phyloP scores from a whole-genome alignment of 202 grass and related monocot genomes.

The Eragrostis tef region DNA sequence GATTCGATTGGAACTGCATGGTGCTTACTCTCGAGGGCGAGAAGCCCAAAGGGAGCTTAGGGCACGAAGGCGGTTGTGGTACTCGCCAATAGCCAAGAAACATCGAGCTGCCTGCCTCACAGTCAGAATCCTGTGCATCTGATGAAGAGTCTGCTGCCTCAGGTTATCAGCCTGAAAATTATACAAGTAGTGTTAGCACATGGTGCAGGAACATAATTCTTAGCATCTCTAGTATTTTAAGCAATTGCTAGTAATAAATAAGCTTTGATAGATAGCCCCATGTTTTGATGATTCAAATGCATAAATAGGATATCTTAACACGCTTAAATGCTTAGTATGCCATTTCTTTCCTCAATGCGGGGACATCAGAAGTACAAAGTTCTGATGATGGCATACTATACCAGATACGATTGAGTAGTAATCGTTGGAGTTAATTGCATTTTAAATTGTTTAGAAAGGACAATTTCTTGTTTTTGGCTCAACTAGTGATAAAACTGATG shows the following conservation, averaged over 20 bases:
- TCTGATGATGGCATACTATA: constrained; percentile 17
- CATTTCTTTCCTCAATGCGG: constrained; percentile 35
- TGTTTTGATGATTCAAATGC: constrained; percentile 25
- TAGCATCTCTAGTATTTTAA: constrained; percentile 32
- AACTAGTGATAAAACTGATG: neutral
- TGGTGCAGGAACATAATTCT: neutral
- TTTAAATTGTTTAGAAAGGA: neutral
- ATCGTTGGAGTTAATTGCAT: neutral
- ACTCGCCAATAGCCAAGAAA: constrained; percentile 86
- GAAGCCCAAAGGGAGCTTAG: constrained; percentile 87
- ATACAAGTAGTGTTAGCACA: constrained; percentile 31
- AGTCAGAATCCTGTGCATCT: constrained; percentile 83
- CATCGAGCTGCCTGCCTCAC: constrained; percentile 75
- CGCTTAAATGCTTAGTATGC: constrained; percentile 28
- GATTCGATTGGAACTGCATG: constrained; percentile 9
- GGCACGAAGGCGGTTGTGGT: constrained; percentile 70
- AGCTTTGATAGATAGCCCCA: neutral
- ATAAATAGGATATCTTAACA: constrained; percentile 3
- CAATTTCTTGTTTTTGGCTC: constrained; percentile 36
- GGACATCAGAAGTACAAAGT: constrained; percentile 28
- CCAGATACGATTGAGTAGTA: neutral
- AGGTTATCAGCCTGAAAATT: constrained; percentile 84
- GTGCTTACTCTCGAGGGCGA: constrained; percentile 73
- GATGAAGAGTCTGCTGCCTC: constrained; percentile 90
- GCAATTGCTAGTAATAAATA: constrained; percentile 1